These are phyloP conservation scores for Aureobasidium sp. DNA, from an alignment of 2,329 filamentous ascomycete genomes.

Conservation along the genomic window DNA sequence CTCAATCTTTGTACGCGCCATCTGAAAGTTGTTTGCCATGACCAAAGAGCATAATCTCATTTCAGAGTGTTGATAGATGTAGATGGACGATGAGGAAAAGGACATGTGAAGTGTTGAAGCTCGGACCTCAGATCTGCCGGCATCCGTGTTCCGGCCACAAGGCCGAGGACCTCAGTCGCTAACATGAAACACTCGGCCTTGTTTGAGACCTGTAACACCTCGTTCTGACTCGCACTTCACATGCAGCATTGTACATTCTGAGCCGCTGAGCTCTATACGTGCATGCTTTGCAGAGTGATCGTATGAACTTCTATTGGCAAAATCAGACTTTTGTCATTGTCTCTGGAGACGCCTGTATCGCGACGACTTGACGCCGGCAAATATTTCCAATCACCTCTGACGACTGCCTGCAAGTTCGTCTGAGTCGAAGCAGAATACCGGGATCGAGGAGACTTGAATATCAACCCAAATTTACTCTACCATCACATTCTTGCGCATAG, in stretches of 20 bases:
- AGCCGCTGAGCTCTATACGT: background rate
- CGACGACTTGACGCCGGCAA: too few relatives aligned
- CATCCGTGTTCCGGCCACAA: background rate
- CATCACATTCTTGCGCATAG: too few relatives aligned
- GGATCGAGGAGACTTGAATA: too few relatives aligned
- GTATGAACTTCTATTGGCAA: background rate
- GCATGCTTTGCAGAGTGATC: background rate
- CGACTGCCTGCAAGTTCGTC: too few relatives aligned
- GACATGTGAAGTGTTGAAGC: background rate
- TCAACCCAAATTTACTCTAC: too few relatives aligned
- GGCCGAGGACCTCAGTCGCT: slow-evolving; percentile 10
- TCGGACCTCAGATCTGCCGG: slow-evolving; percentile 1
- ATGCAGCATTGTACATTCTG: background rate
- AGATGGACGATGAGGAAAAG: background rate
- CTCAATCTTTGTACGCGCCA: background rate
- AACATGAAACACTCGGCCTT: slow-evolving; percentile 2
- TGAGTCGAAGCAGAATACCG: too few relatives aligned
- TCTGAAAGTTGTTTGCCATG: background rate
- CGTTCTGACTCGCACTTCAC: background rate
- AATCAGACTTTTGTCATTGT: background rate
- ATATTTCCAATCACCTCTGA: too few relatives aligned
- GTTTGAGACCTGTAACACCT: slow-evolving; percentile 8
- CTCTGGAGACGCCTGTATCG: background rate
- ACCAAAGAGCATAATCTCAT: background rate
- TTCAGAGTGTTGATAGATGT: too few relatives aligned